These are phyloP conservation scores for Nothopassalora personata DNA, from an alignment of 2,329 filamentous ascomycete genomes.

Conservation along the genomic window DNA sequence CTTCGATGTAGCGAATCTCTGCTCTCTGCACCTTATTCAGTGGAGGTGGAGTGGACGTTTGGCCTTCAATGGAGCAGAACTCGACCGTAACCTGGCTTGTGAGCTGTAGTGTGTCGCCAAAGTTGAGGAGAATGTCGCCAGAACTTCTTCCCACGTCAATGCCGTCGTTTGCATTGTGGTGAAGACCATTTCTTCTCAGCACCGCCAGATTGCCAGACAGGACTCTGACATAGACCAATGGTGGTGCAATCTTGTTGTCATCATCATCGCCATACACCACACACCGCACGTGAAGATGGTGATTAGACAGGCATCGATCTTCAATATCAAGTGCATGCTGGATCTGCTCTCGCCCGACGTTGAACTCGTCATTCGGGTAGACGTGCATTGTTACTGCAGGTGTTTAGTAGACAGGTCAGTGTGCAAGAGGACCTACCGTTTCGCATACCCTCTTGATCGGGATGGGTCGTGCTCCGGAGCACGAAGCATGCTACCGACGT, in stretches of 20 bases:
- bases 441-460: slow-evolving; percentile 5
- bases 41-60: neutral
- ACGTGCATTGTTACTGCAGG: neutral
- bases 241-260: slow-evolving; percentile 34
- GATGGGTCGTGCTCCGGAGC: slow-evolving; percentile 9
- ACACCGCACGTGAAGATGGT: slow-evolving; percentile 44
- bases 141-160: slow-evolving; percentile 25
- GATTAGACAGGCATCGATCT: slow-evolving; percentile 39
- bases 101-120: slow-evolving; percentile 39
- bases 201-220: slow-evolving; percentile 42
- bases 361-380: slow-evolving; percentile 20
- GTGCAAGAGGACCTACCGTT: neutral
- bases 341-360: slow-evolving; percentile 30
- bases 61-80: slow-evolving; percentile 10
- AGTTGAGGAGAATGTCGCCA: slow-evolving; percentile 39
- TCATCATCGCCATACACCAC: slow-evolving; percentile 41
- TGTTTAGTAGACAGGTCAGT: slow-evolving; percentile 1
- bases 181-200: slow-evolving; percentile 26
- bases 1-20: slow-evolving; percentile 39
- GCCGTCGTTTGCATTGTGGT: slow-evolving; percentile 19
- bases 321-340: slow-evolving; percentile 19
- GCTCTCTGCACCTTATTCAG: slow-evolving; percentile 5
- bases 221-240: slow-evolving; percentile 45
- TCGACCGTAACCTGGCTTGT: slow-evolving; percentile 29
- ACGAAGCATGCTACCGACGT: slow-evolving; percentile 8